phyloP scores from a whole-genome alignment of 1,139 yeast genomes.

The Scheffersomyces insectosa region DNA sequence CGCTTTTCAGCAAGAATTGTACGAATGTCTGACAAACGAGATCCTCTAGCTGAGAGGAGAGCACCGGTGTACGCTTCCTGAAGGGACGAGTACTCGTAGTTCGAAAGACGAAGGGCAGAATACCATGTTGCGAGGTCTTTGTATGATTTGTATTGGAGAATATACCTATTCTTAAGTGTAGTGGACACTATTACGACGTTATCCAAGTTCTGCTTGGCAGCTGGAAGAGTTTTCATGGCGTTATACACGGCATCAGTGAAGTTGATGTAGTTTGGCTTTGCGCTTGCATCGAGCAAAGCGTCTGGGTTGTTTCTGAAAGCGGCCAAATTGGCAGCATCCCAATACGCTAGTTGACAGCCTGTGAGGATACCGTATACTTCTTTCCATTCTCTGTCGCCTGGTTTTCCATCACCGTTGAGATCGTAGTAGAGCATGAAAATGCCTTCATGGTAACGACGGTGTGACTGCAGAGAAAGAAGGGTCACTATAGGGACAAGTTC shows the following conservation, averaged over 20 bases:
- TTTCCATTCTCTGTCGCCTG: constrained; percentile 81
- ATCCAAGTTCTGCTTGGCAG: constrained; percentile 61
- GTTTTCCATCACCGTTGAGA: constrained; percentile 79
- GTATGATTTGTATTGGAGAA: constrained; percentile 69
- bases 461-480: constrained; percentile 67
- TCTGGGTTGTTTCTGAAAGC: constrained; percentile 51
- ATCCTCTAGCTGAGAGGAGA: constrained; percentile 81
- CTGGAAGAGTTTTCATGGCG: constrained; percentile 62
- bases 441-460: constrained; percentile 74
- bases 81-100: constrained; percentile 74
- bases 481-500: constrained; percentile 78
- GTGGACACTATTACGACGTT: constrained; percentile 88
- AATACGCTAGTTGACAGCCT: constrained; percentile 88
- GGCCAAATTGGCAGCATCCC: constrained; percentile 84
- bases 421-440: constrained; percentile 72
- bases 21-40: constrained; percentile 80
- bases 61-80: constrained; percentile 98
- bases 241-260: constrained; percentile 89
- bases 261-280: constrained; percentile 86
- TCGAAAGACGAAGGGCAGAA: constrained; percentile 75
- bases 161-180: constrained; percentile 82
- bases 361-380: constrained; percentile 90
- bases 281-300: constrained; percentile 52
- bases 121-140: constrained; percentile 68
- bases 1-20: constrained; percentile 83